Conservation (phyloP, 139 green algal genomes). For the Raphidocelis subcapitata region DNA sequence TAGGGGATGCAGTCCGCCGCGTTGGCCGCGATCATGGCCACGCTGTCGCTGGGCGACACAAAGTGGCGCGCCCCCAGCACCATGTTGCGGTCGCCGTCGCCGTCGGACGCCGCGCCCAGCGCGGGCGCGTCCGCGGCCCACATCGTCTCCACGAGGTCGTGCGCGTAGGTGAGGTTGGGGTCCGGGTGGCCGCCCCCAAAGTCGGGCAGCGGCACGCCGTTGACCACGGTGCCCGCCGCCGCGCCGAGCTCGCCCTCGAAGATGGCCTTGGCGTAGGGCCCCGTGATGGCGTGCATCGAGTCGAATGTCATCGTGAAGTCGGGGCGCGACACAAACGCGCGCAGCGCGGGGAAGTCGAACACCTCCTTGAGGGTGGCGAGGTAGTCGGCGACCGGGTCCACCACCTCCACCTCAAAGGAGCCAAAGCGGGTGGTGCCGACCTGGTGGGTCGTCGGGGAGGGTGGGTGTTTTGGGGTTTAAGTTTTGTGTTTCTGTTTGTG, state of each 20-base stretch:
- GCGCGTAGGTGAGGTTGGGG: slow-evolving; percentile 98
- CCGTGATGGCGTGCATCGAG: slow-evolving; percentile 94
- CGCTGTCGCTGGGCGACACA: slow-evolving; percentile 93
- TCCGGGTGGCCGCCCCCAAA: slow-evolving; percentile 98
- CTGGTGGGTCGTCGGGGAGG: slow-evolving; percentile 15
- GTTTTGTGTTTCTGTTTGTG: neutral
- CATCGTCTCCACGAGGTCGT: slow-evolving; percentile 96
- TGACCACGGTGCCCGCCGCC: slow-evolving; percentile 42
- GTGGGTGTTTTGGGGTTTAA: neutral
- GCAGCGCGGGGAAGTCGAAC: slow-evolving; percentile 95
- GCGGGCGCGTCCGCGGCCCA: slow-evolving; percentile 66
- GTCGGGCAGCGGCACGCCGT: slow-evolving; percentile 74
- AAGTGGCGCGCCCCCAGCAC: slow-evolving; percentile 98
- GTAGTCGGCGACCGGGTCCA: slow-evolving; percentile 94
- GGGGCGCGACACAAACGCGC: slow-evolving; percentile 75
- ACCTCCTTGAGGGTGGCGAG: slow-evolving; percentile 84
- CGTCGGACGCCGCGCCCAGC: slow-evolving; percentile 88
- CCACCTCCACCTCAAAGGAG: slow-evolving; percentile 94
- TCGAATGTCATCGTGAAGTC: slow-evolving; percentile 97
- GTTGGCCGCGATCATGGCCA: slow-evolving; percentile 99
- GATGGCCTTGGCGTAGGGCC: slow-evolving; percentile 93
- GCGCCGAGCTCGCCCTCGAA: slow-evolving; percentile 86
- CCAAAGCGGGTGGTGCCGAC: slow-evolving; percentile 71
- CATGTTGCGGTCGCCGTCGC: slow-evolving; percentile 99
- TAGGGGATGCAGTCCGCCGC: slow-evolving; percentile 94